Base-by-base conservation (phyloP, 148 eudicot genomes). In the Talinum fruticosum region DNA sequence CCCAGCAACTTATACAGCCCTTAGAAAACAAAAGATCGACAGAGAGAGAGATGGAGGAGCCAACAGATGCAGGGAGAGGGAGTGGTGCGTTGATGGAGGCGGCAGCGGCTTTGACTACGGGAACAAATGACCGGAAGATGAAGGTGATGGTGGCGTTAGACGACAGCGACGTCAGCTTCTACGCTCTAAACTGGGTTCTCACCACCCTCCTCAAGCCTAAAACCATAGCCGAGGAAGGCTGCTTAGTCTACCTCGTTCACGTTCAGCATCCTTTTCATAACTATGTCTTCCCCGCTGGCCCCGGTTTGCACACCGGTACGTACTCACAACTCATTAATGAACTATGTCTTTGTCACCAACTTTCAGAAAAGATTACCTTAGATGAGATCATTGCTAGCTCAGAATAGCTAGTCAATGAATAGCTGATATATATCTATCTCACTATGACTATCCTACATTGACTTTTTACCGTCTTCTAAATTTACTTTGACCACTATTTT, bases 71-170 rank as follows among this genome's bases (percentile, higher is more conserved):
- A 15, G 57, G 57, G 57, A 4, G 57, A 41, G 45, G 45, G 45
- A 4, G 45, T 41, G 10, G 6, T 23, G 4, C 57, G 47, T 3
- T 41, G 47, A 41, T 18, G 57, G 57, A 51, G 57, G n/a, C 23
- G 19, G n/a, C 57, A 5, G 57, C n/a, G n/a, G 57, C n/a, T 1
- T 2, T 19, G 57, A 51, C 6, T 4, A 19, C 1, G 1, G 57
- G n/a, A 15, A 51, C 23, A 10, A 62, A 26, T 28, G 66, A 62
- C 7, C 26, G 66, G 19, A 74, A 67, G 49, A 38, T 82, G 69
- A 85, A 85, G 62, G 84, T 85, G 26, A 82, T 85, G 84, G 80
- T 82, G 2, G 79, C 76, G 8, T 53, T 85, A 29, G 87, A 85
- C 47, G 87, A 85, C 29, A 82, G 85, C 51, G 84, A 82, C 61